A percentile compares a stretch with the other conserved stretches of the same genome.
Evolutionary conservation across 2,329 filamentous ascomycete genomes (phyloP).

Genomic region (Colletotrichum lupini): DNA sequence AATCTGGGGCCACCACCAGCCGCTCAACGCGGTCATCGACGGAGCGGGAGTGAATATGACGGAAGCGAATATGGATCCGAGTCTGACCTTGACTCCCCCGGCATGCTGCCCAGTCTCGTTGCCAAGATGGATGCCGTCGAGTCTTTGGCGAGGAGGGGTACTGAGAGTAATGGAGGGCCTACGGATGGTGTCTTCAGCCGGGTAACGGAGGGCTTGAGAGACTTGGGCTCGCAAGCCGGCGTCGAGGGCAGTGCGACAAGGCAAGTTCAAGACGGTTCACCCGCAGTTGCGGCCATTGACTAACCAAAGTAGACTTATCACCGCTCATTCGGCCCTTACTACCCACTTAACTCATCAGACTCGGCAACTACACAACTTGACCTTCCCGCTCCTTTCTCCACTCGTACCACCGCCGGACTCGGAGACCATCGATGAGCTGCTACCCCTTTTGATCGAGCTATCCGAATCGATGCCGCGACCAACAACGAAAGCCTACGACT

Average conservation of each 20-base stretch:
- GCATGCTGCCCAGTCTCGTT: slow-evolving; percentile 74
- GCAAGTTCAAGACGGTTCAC: slow-evolving; percentile 52
- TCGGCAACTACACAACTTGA: slow-evolving; percentile 78
- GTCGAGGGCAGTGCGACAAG: slow-evolving; percentile 79
- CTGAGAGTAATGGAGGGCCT: slow-evolving; percentile 73
- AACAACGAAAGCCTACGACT: slow-evolving; percentile 71
- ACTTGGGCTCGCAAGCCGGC: slow-evolving; percentile 78
- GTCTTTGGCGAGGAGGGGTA: slow-evolving; percentile 73
- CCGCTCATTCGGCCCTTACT: slow-evolving; percentile 78
- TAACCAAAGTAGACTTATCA: slow-evolving; percentile 69
- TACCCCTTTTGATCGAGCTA: slow-evolving; percentile 74
- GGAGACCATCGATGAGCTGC: slow-evolving; percentile 75
- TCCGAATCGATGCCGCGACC: slow-evolving; percentile 75
- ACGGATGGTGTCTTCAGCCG: slow-evolving; percentile 75
- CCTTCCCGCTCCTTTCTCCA: slow-evolving; percentile 77
- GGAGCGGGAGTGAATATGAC: slow-evolving; percentile 71
- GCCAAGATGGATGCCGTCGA: slow-evolving; percentile 79
- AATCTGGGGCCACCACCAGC: slow-evolving; percentile 59
- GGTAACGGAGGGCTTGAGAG: slow-evolving; percentile 75
- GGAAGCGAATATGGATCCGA: slow-evolving; percentile 81
- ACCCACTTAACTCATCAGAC: slow-evolving; percentile 82
- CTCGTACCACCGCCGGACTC: slow-evolving; percentile 71
- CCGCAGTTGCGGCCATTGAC: not conserved
- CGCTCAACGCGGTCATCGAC: slow-evolving; percentile 59
- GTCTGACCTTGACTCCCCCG: slow-evolving; percentile 75